Percentiles rank a stretch among this genome's conserved stretches.
Evolutionary conservation across 306 rosid genomes (phyloP).

Genomic region (Rosa rugosa): DNA sequence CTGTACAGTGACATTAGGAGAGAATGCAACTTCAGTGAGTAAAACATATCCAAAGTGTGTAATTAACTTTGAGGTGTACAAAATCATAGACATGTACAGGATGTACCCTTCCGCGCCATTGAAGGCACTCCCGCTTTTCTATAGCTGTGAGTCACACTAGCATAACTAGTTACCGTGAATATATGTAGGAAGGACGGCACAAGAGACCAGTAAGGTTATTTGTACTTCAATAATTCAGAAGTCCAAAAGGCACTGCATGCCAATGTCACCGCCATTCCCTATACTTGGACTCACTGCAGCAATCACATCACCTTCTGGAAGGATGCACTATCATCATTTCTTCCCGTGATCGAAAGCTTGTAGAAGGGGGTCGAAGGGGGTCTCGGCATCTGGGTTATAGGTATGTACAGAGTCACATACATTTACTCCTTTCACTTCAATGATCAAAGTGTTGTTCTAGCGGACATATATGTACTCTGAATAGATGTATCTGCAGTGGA

Average conservation of each 20-base stretch:
- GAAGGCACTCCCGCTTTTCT: conserved; percentile 19
- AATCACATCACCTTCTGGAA: conserved; percentile 50
- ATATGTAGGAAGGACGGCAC: conserved; percentile 18
- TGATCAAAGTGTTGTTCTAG: neutral
- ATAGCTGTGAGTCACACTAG: conserved; percentile 28
- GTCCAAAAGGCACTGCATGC: conserved; percentile 58
- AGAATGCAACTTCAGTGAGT: conserved; percentile 37
- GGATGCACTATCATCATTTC: conserved; percentile 61
- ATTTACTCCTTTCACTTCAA: neutral
- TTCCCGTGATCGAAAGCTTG: conserved; percentile 61
- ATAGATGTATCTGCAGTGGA: conserved; percentile 27
- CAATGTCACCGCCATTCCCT: conserved; percentile 47
- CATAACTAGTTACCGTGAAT: neutral
- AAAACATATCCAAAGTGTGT: conserved; percentile 11
- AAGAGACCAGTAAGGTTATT: conserved; percentile 27
- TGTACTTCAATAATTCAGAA: conserved; percentile 41
- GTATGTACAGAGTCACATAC: conserved; percentile 26
- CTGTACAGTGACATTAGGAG: conserved; percentile 32
- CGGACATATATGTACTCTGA: neutral
- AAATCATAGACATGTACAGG: conserved; percentile 47
- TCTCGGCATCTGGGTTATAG: conserved; percentile 78
- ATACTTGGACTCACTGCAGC: conserved; percentile 48
- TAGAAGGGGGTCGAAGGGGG: conserved; percentile 69
- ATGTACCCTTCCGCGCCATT: conserved; percentile 18
- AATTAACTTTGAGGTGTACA: conserved; percentile 18